Conservation (phyloP, 129 eudicot species). For the Lactuca sativa region DNA sequence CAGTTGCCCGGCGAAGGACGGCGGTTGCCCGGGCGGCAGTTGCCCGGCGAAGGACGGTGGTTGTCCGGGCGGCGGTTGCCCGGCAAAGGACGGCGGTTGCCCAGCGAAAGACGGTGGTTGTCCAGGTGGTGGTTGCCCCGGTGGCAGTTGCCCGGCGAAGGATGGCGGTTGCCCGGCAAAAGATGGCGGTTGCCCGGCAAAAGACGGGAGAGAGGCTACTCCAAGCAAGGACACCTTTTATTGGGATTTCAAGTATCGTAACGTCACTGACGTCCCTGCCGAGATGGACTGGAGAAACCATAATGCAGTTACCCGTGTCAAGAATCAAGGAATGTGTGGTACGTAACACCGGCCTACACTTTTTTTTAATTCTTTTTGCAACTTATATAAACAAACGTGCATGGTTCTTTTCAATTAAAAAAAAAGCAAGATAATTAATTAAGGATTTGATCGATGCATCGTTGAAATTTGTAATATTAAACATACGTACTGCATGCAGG, state of each 20-base stretch:
- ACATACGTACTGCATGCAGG: constrained; percentile 25
- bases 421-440: too few species aligned
- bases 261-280: too few species aligned
- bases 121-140: constrained; percentile 32
- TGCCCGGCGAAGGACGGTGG: too few species aligned
- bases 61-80: too few species aligned
- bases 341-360: not conserved
- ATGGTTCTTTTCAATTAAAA: not conserved
- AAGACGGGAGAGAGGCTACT: too few species aligned
- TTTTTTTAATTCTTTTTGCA: not conserved
- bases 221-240: too few species aligned
- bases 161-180: constrained; percentile 61
- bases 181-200: constrained; percentile 38
- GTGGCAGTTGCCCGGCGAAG: not conserved
- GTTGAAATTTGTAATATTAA: not conserved
- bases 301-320: constrained; percentile 16
- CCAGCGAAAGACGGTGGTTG: constrained; percentile 9
- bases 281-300: too few species aligned
- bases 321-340: constrained; percentile 83
- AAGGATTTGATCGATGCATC: too few species aligned
- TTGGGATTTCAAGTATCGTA: too few species aligned
- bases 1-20: too few species aligned
- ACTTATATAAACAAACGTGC: too few species aligned
- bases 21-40: too few species aligned
- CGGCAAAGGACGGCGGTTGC: not conserved